Percentiles rank a stretch among this genome's conserved stretches.
phyloP scores from a whole-genome alignment of 805 yeast genomes.

The Maudiozyma pseudohumilis region DNA sequence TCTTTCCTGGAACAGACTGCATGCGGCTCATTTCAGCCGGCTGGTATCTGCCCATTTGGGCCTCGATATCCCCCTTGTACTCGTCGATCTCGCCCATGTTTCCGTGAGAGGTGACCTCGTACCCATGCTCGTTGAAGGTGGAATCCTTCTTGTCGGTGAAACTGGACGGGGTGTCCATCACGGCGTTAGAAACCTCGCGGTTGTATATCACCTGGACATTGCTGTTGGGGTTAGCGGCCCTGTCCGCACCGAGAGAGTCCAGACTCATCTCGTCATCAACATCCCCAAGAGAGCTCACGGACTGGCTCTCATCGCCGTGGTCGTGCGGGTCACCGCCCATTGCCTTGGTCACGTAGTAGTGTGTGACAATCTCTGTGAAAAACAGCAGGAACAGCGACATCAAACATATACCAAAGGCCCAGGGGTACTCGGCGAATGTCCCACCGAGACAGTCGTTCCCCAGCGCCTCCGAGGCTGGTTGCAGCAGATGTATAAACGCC shows the following conservation, averaged over 20 bases:
- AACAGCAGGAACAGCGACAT: constrained; percentile 39
- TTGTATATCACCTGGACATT: background rate
- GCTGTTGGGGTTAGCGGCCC: background rate
- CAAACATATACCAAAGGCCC: constrained; percentile 47
- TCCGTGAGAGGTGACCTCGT: background rate
- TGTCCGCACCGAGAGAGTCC: background rate
- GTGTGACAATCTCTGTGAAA: constrained; percentile 40
- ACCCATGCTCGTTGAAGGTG: background rate
- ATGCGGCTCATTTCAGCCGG: background rate
- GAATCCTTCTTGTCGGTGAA: too few species aligned
- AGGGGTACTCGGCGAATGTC: constrained; percentile 43
- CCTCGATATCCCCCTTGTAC: constrained; percentile 1
- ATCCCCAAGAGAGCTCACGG: background rate
- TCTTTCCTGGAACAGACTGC: constrained; percentile 8
- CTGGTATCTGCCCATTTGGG: background rate
- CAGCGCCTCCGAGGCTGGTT: constrained; percentile 57
- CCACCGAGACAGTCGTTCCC: constrained; percentile 51
- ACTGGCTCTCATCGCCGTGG: constrained; percentile 1
- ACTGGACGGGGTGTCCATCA: background rate
- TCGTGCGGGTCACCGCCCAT: constrained; percentile 13
- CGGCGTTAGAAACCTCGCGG: background rate
- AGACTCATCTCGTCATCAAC: background rate
- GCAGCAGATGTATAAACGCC: constrained; percentile 63
- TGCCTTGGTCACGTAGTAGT: constrained; percentile 33
- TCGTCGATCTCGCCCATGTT: background rate